phyloP scores from a whole-genome alignment of 2,329 filamentous ascomycete species.

The Fusarium chaquense region DNA sequence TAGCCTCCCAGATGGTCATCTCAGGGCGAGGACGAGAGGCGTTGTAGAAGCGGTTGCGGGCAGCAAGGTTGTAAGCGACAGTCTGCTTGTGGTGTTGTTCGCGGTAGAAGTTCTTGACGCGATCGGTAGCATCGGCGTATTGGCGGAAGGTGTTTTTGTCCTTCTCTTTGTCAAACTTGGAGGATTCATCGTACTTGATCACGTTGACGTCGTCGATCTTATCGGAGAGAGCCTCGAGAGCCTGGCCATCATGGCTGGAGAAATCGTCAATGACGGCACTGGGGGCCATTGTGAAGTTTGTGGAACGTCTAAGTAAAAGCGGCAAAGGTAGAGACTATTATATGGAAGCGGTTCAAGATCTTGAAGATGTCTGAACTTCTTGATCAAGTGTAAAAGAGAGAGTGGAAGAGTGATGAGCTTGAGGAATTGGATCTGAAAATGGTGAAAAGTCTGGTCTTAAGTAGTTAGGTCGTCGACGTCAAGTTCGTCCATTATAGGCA shows the following conservation, averaged over 20 bases:
- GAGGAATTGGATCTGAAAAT: constrained; percentile 2
- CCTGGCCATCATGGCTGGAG: constrained; percentile 43
- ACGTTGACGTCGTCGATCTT: constrained; percentile 65
- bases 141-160: constrained; percentile 85
- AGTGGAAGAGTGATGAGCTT: constrained; percentile 31
- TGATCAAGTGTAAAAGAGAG: background rate
- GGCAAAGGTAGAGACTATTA: background rate
- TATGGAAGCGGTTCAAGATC: background rate
- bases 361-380: background rate
- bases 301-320: constrained; percentile 31
- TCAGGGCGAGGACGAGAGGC: constrained; percentile 71
- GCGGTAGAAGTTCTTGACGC: constrained; percentile 87
- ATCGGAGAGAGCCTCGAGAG: constrained; percentile 64
- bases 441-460: constrained; percentile 27
- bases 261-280: constrained; percentile 43
- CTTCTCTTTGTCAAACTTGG: constrained; percentile 78
- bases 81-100: constrained; percentile 80
- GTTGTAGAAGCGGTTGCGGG: constrained; percentile 70
- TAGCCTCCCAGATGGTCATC: constrained; percentile 91
- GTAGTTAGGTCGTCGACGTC: constrained; percentile 30
- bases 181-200: constrained; percentile 63
- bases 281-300: constrained; percentile 45
- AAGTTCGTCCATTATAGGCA: background rate
- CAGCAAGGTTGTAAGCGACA: constrained; percentile 85
- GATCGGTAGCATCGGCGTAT: constrained; percentile 84